Base-by-base conservation (phyloP, 352 stramenopile genomes). In the Thraustochytrium sp. region DNA sequence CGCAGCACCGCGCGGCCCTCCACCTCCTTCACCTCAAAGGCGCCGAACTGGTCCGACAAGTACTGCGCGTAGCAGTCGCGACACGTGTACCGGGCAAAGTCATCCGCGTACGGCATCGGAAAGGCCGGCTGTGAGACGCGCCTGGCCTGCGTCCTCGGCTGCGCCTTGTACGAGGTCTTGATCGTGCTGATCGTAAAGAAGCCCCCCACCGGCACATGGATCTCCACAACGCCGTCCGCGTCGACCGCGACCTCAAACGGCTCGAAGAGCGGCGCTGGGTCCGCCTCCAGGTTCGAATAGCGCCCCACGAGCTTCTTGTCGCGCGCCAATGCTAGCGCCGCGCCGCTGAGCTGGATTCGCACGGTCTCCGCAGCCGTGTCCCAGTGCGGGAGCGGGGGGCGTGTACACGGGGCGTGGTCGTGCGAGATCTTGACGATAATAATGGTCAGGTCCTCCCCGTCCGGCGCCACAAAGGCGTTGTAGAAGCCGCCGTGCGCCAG, bases 391-490 rank as follows among this genome's bases (percentile, higher is more conserved):
- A 84, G 40, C 3, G n/a, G 3, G 36, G 76, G 76, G 37, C 76
- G 55, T 23, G 59, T 73, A 36, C 76, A 84, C 9, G 5, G 21
- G 13, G 76, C 56, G n/a, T 73, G 56, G 61, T 84, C 76, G 36
- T 21, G 56, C 29, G 56, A 73, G 36, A 84, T 77, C 40, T 84
- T 84, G 11, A 76, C 76, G 16, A 84, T 65, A 59, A 84, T 37
- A 8, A 80, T 23, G 23, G 5, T 48, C 31, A 84, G 82, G 42
- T 80, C 26, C 61, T 63, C 29, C 5, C 26, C 38, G 62, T 78
- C 76, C 18, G 54, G 54, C 3, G 42, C 31, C 16, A 84, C 64
- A 18, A 84, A 73, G 18, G 61, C 31, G 23, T 31, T 40, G 62
- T 63, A 84, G 64, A 37, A 78, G 23, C 76, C 76, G 40, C 76